Conservation (phyloP, 805 yeast species). For the Isabelozyma pseudorhagii region DNA sequence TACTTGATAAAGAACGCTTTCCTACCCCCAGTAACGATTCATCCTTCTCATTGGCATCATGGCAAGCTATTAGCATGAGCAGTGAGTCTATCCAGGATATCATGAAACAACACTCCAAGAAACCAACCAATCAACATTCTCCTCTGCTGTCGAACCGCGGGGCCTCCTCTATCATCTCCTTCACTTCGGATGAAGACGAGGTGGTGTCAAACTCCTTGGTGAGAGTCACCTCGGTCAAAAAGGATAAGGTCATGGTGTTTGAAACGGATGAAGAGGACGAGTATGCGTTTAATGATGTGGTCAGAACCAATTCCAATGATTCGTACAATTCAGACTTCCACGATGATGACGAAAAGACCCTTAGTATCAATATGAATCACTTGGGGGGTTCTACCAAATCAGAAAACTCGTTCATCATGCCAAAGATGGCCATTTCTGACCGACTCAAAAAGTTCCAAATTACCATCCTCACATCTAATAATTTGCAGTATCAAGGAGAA, state of each 20-base stretch:
- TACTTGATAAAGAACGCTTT: constrained; percentile 4
- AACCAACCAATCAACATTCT: background rate
- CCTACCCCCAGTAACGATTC: constrained; percentile 1
- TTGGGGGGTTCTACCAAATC: background rate
- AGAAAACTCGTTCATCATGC: constrained; percentile 35
- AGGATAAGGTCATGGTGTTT: constrained; percentile 31
- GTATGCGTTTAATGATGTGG: background rate
- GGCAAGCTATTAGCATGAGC: constrained; percentile 25
- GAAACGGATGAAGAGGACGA: constrained; percentile 40
- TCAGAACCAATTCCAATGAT: background rate
- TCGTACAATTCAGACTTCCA: background rate
- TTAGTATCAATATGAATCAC: constrained; percentile 1
- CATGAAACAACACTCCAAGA: background rate
- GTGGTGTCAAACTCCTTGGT: constrained; percentile 14
- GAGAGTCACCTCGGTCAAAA: constrained; percentile 16
- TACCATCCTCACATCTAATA: constrained; percentile 19
- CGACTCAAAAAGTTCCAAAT: constrained; percentile 12
- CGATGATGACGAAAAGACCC: constrained; percentile 9
- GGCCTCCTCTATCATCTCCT: constrained; percentile 20
- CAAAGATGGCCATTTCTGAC: constrained; percentile 26
- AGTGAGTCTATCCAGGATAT: constrained; percentile 15
- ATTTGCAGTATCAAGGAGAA: constrained; percentile 12
- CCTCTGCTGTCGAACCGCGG: background rate
- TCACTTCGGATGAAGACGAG: constrained; percentile 22
- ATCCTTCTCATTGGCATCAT: constrained; percentile 17